Percentiles rank a stretch among this genome's conserved stretches.
These are phyloP conservation scores for Fusarium duplospermum DNA, from an alignment of 2,329 filamentous ascomycete species.

Conservation along the genomic window DNA sequence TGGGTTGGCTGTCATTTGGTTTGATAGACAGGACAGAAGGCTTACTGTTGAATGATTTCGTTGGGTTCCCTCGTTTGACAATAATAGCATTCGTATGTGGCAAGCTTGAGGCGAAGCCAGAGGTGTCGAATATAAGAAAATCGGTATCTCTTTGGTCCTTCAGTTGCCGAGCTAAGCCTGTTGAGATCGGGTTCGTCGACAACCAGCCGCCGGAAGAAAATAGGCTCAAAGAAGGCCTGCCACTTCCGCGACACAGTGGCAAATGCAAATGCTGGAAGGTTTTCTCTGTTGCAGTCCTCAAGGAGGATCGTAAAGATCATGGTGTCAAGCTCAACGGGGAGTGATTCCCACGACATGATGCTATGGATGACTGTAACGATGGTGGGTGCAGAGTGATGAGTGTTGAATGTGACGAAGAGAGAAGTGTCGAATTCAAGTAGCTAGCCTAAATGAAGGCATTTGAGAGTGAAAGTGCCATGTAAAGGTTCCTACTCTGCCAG, in stretches of 20 bases:
- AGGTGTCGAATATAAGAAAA: background rate
- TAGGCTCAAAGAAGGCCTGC: background rate
- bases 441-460: background rate
- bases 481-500: background rate
- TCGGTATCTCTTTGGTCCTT: background rate
- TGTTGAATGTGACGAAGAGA: background rate
- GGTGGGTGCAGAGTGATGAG: background rate
- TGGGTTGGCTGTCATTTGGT: background rate
- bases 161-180: background rate
- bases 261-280: background rate
- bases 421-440: background rate
- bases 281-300: background rate
- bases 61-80: background rate
- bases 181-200: background rate
- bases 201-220: background rate
- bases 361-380: background rate
- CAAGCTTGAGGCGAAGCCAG: background rate
- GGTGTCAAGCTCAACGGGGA: background rate
- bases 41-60: background rate
- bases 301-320: background rate
- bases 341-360: background rate
- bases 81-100: background rate
- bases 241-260: background rate
- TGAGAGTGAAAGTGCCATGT: background rate
- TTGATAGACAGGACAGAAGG: background rate